Conservation (phyloP, 2,329 filamentous ascomycete genomes). For the Exutisphaerella laricina region DNA sequence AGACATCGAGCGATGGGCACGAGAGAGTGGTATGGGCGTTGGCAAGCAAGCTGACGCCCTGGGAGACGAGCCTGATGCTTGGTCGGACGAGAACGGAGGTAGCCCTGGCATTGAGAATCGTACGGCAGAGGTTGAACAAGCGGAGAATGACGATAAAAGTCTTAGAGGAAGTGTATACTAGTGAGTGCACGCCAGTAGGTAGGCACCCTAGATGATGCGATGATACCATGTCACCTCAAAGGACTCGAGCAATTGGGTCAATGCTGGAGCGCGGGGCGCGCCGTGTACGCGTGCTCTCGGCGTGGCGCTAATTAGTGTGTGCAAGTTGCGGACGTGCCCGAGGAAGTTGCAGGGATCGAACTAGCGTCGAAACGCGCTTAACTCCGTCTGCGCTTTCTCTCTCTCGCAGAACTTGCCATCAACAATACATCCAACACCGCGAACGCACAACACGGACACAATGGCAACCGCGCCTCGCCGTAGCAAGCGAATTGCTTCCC, state of each 20-base stretch:
- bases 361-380: too few relatives aligned
- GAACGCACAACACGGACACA: not conserved
- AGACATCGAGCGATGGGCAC: conserved; percentile 39
- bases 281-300: not conserved
- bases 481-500: conserved; percentile 4
- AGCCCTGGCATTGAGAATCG: conserved; percentile 2
- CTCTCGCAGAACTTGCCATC: too few relatives aligned
- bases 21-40: conserved; percentile 44
- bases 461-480: conserved; percentile 1
- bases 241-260: too few relatives aligned
- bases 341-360: too few relatives aligned
- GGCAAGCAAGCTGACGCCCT: conserved; percentile 43
- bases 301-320: too few relatives aligned
- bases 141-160: conserved; percentile 28
- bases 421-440: not conserved
- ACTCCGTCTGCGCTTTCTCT: too few relatives aligned
- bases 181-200: not conserved
- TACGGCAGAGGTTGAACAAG: conserved; percentile 20
- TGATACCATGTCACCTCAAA: too few relatives aligned
- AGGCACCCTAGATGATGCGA: too few relatives aligned
- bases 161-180: conserved; percentile 31
- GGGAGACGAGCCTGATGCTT: conserved; percentile 37
- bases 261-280: too few relatives aligned
- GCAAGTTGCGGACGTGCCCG: too few relatives aligned
- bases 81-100: conserved; percentile 16